Evolutionary conservation across 1,284 basidiomycete genomes (phyloP).

Genomic region (Phellinidium pouzarii): DNA sequence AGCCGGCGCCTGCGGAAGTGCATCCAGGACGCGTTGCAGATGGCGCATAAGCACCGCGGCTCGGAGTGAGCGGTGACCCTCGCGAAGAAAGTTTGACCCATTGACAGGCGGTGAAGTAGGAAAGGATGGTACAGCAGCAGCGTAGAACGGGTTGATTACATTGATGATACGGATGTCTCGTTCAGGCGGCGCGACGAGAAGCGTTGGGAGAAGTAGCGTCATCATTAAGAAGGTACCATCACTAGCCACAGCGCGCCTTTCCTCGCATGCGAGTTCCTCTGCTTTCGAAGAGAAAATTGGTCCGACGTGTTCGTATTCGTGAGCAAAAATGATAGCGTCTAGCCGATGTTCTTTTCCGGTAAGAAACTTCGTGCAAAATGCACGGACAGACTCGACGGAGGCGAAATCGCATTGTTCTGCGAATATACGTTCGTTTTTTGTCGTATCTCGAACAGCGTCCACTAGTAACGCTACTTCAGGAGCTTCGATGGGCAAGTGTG

Average conservation of each 20-base stretch:
- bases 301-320: conserved; percentile 66
- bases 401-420: conserved; percentile 67
- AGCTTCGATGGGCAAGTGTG: conserved; percentile 49
- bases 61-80: conserved; percentile 62
- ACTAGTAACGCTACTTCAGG: conserved; percentile 52
- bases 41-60: conserved; percentile 60
- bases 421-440: conserved; percentile 66
- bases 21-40: conserved; percentile 72
- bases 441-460: conserved; percentile 54
- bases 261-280: conserved; percentile 18
- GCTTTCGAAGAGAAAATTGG: conserved; percentile 31
- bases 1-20: conserved; percentile 55
- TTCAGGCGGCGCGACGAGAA: conserved; percentile 74
- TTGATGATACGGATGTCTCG: conserved; percentile 79
- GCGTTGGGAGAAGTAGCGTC: conserved; percentile 68
- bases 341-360: conserved; percentile 57
- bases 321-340: conserved; percentile 65
- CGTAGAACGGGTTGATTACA: conserved; percentile 79
- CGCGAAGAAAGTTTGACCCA: conserved; percentile 42
- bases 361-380: conserved; percentile 60
- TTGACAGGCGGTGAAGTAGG: conserved; percentile 23
- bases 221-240: conserved; percentile 62
- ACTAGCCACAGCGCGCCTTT: conserved; percentile 36
- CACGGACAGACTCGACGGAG: conserved; percentile 54
- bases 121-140: conserved; percentile 56